Base-by-base conservation (phyloP, 2,329 filamentous ascomycete species). In the Nigrospora sphaerica region DNA sequence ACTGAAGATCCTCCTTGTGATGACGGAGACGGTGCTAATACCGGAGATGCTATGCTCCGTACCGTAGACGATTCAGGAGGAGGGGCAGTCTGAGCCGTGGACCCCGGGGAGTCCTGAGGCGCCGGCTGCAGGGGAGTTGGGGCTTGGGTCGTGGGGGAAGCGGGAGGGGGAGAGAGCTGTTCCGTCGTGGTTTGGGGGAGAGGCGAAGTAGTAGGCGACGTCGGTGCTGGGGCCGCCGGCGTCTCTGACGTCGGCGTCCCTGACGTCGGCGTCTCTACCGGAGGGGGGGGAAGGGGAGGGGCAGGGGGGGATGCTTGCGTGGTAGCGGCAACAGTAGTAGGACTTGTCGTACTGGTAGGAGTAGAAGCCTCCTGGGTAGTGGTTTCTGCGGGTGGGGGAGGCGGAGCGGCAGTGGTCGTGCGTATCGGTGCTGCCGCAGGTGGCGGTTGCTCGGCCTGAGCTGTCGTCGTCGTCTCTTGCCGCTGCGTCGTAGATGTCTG, bases 331-430 rank as follows among this genome's bases (percentile, higher is more conserved):
- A 54, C 51, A 54, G 60, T 54, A 43, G 46, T 47, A 54, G 54
- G 52, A 50, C 56, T 67, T 54, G 63, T 62, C 62, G 66, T 68
- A 68, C 64, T 69, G 49, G 60, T 55, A 18, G 44, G 36, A 44
- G 41, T 44, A 28, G 44, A 40, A 44, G 41, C 41, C 37, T 37
- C 18, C 33, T 19, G 23, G 23, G 23, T 28, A 28, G 23, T 28
- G 23, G 23, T 28, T 10, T 28, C 23, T 9, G 4, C 6, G 7
- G 23, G 23, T 9, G 23, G 23, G 23, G 23, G 23, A 6, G 23
- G 23, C 6, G 23, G 23, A 28, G 23, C 23, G 23, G 23, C 23
- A 28, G 23, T 28, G 23, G 23, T 28, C 23, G 23, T 28, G 7
- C 23, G 23, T 28, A 28, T 28, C 23, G 23, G 23, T 10, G 23